Percentiles rank a stretch among this genome's conserved stretches.
phyloP scores from a whole-genome alignment of 208 protist species.

The Leishmania arabica region DNA sequence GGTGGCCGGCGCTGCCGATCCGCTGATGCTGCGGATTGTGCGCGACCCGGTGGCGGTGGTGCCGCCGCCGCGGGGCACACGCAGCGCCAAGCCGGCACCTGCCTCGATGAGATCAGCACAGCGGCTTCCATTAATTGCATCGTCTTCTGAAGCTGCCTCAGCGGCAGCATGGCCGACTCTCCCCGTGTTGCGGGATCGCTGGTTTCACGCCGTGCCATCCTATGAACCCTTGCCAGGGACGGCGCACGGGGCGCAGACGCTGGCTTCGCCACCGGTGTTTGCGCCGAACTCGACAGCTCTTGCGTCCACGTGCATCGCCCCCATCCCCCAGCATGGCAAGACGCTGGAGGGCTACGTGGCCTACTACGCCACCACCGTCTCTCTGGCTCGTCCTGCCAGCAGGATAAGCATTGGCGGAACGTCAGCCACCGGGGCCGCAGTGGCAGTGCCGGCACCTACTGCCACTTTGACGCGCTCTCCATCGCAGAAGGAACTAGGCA shows the following conservation, averaged over 20 bases:
- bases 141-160: background rate
- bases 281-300: constrained; percentile 44
- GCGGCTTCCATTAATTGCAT: background rate
- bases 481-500: background rate
- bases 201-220: constrained; percentile 75
- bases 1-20: constrained; percentile 46
- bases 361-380: constrained; percentile 33
- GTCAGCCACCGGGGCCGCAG: background rate
- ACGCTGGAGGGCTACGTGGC: constrained; percentile 50
- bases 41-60: constrained; percentile 30
- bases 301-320: constrained; percentile 26
- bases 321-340: constrained; percentile 26
- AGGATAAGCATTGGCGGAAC: background rate
- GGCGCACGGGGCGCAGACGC: constrained; percentile 38
- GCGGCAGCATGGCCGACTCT: constrained; percentile 30
- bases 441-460: background rate
- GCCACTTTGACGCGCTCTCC: background rate
- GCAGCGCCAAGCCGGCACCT: background rate
- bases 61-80: background rate
- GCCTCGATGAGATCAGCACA: background rate
- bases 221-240: constrained; percentile 83
- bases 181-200: constrained; percentile 34
- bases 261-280: constrained; percentile 35
- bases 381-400: constrained; percentile 6
- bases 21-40: constrained; percentile 50